A percentile compares a stretch with the other conserved stretches of the same genome.
Conservation (phyloP, 192 early-diverging fungal species). For the Podila minutissima region DNA sequence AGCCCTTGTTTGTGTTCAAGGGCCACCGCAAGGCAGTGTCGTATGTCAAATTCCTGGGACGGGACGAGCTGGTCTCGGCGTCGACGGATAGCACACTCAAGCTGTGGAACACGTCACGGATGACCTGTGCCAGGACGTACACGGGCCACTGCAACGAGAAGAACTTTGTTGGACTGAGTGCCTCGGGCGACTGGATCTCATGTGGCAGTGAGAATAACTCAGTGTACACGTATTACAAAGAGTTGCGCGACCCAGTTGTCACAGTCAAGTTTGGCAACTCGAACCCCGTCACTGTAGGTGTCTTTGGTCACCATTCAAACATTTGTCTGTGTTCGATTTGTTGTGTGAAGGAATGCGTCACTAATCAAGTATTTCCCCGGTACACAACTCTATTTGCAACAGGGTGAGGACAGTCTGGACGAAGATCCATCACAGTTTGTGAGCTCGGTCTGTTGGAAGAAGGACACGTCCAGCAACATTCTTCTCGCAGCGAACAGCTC, state of each 20-base stretch:
- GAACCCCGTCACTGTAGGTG: conserved; percentile 73
- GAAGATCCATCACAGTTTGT: conserved; percentile 83
- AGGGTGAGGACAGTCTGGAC: conserved; percentile 64
- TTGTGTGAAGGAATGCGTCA: not conserved
- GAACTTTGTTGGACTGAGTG: conserved; percentile 96
- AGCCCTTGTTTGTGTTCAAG: conserved; percentile 77
- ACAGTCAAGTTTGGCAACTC: conserved; percentile 81
- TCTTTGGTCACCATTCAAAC: not conserved
- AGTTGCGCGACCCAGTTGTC: conserved; percentile 77
- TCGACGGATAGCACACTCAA: conserved; percentile 94
- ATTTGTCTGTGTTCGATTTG: conserved; percentile 9
- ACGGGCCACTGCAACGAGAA: conserved; percentile 92
- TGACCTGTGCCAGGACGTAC: conserved; percentile 74
- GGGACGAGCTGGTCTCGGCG: conserved; percentile 86
- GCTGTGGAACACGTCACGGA: conserved; percentile 75
- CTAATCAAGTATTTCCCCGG: not conserved
- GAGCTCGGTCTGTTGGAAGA: conserved; percentile 94
- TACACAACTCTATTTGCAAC: conserved; percentile 5
- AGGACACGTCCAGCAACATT: conserved; percentile 67
- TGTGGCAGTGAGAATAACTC: conserved; percentile 96
- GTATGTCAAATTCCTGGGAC: conserved; percentile 86
- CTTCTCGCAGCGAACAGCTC: conserved; percentile 90
- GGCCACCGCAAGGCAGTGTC: conserved; percentile 96
- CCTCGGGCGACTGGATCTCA: conserved; percentile 86
- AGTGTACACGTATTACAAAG: conserved; percentile 85